A percentile compares a stretch with the other conserved stretches of the same genome.
phyloP scores from a whole-genome alignment of 2,329 filamentous ascomycete genomes.

The Colletotrichum agaves region DNA sequence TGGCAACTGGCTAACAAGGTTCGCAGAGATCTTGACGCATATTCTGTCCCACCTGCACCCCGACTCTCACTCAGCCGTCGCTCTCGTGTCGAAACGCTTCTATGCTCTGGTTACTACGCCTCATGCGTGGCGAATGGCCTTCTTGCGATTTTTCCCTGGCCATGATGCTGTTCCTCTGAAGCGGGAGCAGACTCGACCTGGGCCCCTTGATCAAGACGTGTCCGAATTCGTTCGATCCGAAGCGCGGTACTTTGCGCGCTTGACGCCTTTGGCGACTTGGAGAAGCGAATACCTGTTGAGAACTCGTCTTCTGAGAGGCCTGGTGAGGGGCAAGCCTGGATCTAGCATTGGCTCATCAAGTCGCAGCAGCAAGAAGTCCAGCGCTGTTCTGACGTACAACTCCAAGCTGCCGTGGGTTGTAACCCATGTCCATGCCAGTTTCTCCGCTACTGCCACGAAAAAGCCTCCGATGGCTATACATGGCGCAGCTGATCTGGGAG shows the following conservation, averaged over 20 bases:
- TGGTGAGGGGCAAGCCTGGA: constrained; percentile 83
- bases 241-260: constrained; percentile 81
- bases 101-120: constrained; percentile 88
- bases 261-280: constrained; percentile 91
- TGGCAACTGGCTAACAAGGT: constrained; percentile 20
- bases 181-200: constrained; percentile 47
- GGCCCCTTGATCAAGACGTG: constrained; percentile 56
- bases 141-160: constrained; percentile 89
- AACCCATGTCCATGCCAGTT: constrained; percentile 82
- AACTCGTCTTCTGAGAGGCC: constrained; percentile 83
- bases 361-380: constrained; percentile 70
- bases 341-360: constrained; percentile 65
- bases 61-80: constrained; percentile 82
- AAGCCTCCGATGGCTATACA: constrained; percentile 84
- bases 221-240: constrained; percentile 73
- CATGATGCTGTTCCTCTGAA: constrained; percentile 65
- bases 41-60: constrained; percentile 90
- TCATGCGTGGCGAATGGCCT: constrained; percentile 93
- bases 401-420: constrained; percentile 84
- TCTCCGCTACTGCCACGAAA: constrained; percentile 67
- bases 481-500: constrained; percentile 80
- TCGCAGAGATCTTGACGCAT: constrained; percentile 87
- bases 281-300: constrained; percentile 93
- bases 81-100: constrained; percentile 88
- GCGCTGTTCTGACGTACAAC: constrained; percentile 84